These are phyloP conservation scores for Teratosphaeria viscida DNA, from an alignment of 2,329 filamentous ascomycete genomes.

Conservation along the genomic window DNA sequence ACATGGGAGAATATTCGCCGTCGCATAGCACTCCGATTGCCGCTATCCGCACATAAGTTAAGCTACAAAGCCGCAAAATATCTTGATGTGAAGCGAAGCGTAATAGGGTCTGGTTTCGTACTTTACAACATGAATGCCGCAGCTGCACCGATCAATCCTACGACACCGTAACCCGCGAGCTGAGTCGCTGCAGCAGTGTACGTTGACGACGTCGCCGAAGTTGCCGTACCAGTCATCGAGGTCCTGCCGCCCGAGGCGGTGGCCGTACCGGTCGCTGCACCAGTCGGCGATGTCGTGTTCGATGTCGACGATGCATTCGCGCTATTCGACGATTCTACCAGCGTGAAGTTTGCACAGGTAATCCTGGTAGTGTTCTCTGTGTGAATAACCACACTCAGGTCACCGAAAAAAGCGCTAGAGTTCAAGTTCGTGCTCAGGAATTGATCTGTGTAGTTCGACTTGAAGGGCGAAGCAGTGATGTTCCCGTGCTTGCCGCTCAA, in stretches of 20 bases:
- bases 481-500: constrained; percentile 62
- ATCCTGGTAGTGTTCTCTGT: constrained; percentile 9
- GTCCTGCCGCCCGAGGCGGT: neutral
- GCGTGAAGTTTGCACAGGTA: constrained; percentile 12
- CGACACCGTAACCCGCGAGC: neutral
- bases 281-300: neutral
- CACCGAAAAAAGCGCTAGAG: constrained; percentile 50
- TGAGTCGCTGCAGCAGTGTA: neutral
- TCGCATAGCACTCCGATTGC: neutral
- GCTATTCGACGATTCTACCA: neutral
- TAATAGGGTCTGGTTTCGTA: neutral
- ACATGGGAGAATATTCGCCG: neutral
- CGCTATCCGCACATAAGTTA: neutral
- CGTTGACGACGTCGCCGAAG: neutral
- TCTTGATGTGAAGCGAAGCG: neutral
- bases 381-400: constrained; percentile 55
- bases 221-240: neutral
- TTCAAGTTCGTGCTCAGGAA: constrained; percentile 47
- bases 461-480: constrained; percentile 27
- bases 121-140: neutral
- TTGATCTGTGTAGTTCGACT: constrained; percentile 42
- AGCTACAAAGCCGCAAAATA: neutral
- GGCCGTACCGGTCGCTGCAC: neutral
- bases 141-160: neutral
- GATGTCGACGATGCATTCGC: neutral